These are phyloP conservation scores for Tubosaeta sp. DNA, from an alignment of 768 basidiomycete species.

Conservation along the genomic window DNA sequence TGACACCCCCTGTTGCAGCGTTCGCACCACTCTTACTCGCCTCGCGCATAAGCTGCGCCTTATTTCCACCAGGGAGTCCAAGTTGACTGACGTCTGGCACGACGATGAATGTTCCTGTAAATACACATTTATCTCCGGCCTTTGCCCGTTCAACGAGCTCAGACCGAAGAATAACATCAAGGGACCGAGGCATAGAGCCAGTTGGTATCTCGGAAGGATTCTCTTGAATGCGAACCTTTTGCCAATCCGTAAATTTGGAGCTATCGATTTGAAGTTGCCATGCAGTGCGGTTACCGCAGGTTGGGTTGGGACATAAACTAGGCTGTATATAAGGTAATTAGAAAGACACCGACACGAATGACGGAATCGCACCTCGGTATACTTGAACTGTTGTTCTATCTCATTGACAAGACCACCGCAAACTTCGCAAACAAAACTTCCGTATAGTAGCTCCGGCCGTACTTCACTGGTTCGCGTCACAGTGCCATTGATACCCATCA, in stretches of 20 bases:
- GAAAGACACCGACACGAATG: conserved; percentile 2
- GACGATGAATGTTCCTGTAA: conserved; percentile 97
- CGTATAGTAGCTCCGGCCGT: conserved; percentile 88
- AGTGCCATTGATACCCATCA: conserved; percentile 95
- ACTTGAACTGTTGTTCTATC: conserved; percentile 99
- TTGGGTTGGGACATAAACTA: conserved; percentile 88
- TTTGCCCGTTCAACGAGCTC: conserved; percentile 99
- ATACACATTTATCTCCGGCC: conserved; percentile 97
- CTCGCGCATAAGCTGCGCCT: conserved; percentile 86
- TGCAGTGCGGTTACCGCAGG: conserved; percentile 82
- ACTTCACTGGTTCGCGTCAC: conserved; percentile 98
- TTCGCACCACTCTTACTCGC: conserved; percentile 62
- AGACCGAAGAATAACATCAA: conserved; percentile 92
- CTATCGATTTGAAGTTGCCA: conserved; percentile 97
- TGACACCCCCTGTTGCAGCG: conserved; percentile 57
- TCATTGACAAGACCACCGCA: conserved; percentile 86
- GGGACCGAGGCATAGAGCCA: conserved; percentile 94
- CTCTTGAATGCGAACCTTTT: conserved; percentile 98
- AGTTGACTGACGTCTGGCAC: conserved; percentile 98
- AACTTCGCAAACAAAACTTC: conserved; percentile 89
- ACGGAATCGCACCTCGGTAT: conserved; percentile 72
- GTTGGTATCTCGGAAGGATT: conserved; percentile 99
- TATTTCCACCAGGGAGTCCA: conserved; percentile 90
- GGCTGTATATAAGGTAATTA: conserved; percentile 49
- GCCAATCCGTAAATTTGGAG: conserved; percentile 98